These are phyloP conservation scores for Abrus pulchellus DNA, from an alignment of 306 rosid genomes.

Conservation along the genomic window DNA sequence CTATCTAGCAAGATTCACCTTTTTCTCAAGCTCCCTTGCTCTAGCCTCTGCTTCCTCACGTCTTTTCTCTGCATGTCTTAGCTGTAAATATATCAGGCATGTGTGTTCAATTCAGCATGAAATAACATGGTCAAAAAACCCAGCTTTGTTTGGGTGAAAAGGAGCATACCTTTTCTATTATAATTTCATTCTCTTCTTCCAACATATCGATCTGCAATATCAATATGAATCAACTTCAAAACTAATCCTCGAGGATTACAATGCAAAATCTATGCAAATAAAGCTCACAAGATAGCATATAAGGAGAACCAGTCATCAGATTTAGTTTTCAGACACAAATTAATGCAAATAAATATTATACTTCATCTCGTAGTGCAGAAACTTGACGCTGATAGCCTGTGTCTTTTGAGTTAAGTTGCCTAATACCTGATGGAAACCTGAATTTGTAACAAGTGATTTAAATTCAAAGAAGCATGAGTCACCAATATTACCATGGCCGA, in stretches of 20 bases:
- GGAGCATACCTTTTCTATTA: conserved; percentile 74
- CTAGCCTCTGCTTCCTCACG: conserved; percentile 89
- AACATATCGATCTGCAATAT: conserved; percentile 95
- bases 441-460: conserved; percentile 30
- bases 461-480: neutral
- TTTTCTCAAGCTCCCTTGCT: conserved; percentile 90
- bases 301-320: conserved; percentile 12
- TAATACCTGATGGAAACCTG: conserved; percentile 78
- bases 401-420: conserved; percentile 62
- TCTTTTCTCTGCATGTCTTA: conserved; percentile 81
- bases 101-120: conserved; percentile 42
- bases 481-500: conserved; percentile 27
- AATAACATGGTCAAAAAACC: conserved; percentile 19
- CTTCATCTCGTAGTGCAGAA: conserved; percentile 98
- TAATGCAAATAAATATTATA: conserved; percentile 51
- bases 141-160: conserved; percentile 16
- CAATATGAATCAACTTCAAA: conserved; percentile 48
- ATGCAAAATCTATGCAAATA: conserved; percentile 37
- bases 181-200: conserved; percentile 78
- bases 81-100: conserved; percentile 64
- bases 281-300: conserved; percentile 33
- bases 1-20: conserved; percentile 60
- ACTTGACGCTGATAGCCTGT: conserved; percentile 84
- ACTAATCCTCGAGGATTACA: conserved; percentile 25
- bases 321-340: conserved; percentile 33